Evolutionary conservation across 257 asterid genomes (phyloP).

Genomic region (Solanum sejunctum): DNA sequence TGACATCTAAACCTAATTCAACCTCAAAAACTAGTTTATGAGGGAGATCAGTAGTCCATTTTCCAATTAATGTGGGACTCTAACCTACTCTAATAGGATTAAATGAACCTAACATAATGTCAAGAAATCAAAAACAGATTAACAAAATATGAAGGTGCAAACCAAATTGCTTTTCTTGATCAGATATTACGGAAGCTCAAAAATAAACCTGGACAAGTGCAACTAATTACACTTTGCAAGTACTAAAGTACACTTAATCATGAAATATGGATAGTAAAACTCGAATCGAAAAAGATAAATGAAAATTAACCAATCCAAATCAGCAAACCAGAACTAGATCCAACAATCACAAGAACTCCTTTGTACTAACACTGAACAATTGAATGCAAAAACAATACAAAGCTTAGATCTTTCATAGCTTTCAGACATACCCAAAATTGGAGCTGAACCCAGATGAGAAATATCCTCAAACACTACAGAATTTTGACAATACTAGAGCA

Average conservation of each 20-base stretch:
- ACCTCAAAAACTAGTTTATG: neutral
- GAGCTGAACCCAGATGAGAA: slow-evolving; percentile 10
- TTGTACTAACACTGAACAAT: neutral
- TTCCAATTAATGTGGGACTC: neutral
- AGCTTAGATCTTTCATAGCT: neutral
- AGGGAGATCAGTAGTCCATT: neutral
- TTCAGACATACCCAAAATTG: neutral
- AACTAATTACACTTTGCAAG: neutral
- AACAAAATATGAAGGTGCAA: neutral
- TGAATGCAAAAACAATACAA: neutral
- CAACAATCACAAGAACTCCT: neutral
- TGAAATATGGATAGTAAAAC: neutral
- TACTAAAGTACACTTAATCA: neutral
- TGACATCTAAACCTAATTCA: neutral
- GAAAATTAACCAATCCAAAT: neutral
- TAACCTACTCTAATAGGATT: neutral
- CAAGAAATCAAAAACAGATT: neutral
- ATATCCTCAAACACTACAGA: slow-evolving; percentile 22
- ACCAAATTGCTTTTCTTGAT: neutral
- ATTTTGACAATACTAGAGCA: neutral
- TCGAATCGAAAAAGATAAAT: neutral
- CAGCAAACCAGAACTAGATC: neutral
- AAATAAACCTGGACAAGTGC: neutral
- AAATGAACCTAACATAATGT: neutral
- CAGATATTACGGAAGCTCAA: neutral